Evolutionary conservation across 1,284 basidiomycete species (phyloP), one percentile per base, ranked within the genome.

Genomic region (Microbotryum scabiosae): DNA sequence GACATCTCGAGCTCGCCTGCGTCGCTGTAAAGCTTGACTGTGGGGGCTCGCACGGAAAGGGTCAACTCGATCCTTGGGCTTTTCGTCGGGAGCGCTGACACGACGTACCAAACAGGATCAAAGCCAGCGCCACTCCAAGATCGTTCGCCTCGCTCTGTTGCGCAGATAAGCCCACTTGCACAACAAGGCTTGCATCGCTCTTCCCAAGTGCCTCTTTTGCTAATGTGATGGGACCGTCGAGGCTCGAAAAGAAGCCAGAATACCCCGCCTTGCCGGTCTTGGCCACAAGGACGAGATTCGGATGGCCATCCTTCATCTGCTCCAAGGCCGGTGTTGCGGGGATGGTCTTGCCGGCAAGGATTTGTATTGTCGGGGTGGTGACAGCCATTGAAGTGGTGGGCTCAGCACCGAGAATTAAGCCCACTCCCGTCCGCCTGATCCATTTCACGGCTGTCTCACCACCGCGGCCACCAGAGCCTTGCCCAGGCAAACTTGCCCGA

Each of bases 131-230:
- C 1, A 63, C 51, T 4, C 60, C 64, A 5, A 68, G 32, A 36
- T 68, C 66, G 51, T 68, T 68, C 25, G 66, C 56, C 28, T 68
- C 66, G 49, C 58, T 51, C 32, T 64, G 63, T 32, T 41, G 36
- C 36, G 36, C 36, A 6, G 36, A 41, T 3, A 51, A 47, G 23
- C 47, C 45, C 51, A 47, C 46, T 44, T 32, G 26, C 30, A 55
- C 55, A 12, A 43, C 36, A 8, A 60, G 5, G 58, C 57, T 16
- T n/a, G 21, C 16, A 41, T n/a, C 28, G 2, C 60, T 54, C 6
- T 26, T 18, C 6, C 26, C 16, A 4, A 66, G 50, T 25, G 8
- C 20, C 16, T 32, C 20, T 10, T 44, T 32, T 3, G 54, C 51
- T 0, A 46, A 12, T 0, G 41, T 52, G 32, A 64, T 36, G 2